A percentile compares a stretch with the other conserved stretches of the same genome.
phyloP scores from a whole-genome alignment of 345 rosid species.

The Eucalyptus leucophloia region DNA sequence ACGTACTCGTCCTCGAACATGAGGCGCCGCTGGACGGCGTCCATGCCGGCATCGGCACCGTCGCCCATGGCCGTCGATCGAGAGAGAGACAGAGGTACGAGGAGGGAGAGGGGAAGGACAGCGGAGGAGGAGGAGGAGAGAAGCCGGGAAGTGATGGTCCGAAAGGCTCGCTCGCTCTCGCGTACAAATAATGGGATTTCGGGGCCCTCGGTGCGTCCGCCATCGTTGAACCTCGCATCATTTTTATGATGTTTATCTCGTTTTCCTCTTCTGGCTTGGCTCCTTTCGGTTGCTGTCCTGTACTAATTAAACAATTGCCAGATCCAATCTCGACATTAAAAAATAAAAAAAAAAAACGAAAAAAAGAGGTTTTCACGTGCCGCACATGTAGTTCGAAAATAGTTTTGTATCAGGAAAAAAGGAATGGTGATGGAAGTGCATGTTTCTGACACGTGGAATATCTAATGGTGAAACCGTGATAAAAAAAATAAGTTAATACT shows the following conservation, averaged over 20 bases:
- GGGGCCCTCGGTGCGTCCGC: not conserved
- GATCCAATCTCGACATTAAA: not conserved
- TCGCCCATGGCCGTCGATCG: not conserved
- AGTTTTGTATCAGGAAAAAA: not conserved
- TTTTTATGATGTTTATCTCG: not conserved
- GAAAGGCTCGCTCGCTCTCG: not conserved
- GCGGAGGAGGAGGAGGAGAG: not conserved
- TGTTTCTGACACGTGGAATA: not conserved
- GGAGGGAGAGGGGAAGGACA: not conserved
- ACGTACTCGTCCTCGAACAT: slow-evolving; percentile 88
- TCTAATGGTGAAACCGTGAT: not conserved
- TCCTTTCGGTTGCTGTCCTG: not conserved
- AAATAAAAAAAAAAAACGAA: not conserved
- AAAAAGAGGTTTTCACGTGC: not conserved
- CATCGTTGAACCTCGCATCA: not conserved
- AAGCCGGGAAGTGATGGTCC: not conserved
- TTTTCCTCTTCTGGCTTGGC: not conserved
- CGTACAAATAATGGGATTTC: not conserved
- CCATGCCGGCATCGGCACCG: slow-evolving; percentile 64
- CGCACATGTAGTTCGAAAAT: not conserved
- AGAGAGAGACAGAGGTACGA: not conserved
- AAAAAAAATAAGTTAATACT: too few relatives aligned
- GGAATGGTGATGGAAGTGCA: not conserved
- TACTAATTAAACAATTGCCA: not conserved
- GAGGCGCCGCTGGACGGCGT: slow-evolving; percentile 97